Evolutionary conservation across 306 rosid genomes (phyloP), one percentile per base, ranked within the genome.

Genomic region (Trifolium pratense): DNA sequence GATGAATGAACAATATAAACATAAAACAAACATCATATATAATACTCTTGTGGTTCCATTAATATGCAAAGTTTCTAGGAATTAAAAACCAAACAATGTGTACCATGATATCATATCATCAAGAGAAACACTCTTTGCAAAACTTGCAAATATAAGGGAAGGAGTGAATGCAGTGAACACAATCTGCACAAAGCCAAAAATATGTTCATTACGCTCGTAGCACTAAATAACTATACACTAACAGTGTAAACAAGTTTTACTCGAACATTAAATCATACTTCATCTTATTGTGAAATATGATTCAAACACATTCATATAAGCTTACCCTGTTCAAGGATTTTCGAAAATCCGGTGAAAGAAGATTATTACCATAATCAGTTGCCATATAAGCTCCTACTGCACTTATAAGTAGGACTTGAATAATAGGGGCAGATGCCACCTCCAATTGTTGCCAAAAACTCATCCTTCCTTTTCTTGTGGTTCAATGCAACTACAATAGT

Each of bases 61-160:
- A 18, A 65, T 11, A 40, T 40, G 46, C 18, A 21, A 13, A 25
- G 48, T 40, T 29, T 42, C 3, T 37, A 60, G 32, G 25, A 20
- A 53, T 6, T 29, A 10, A 39, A 25, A 53, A 65, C 11, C 17
- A 46, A 59, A 43, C 5, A n/a, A 51, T 14, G 32, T 43, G 7
- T 83, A 92, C 98, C 97, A 90, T 75, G 92, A 90, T 81, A 86
- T 83, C 68, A 92, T 86, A 69, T 92, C 95, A 0, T 84, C 79
- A 40, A 92, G 86, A 2, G 92, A 88, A 39, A 90, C 91, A 45
- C 85, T 89, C 73, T 75, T 73, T 60, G 92, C 90, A 75, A 92
- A 83, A 75, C 79, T 87, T 5, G 91, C 78, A 67, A 92, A 92
- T 53, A 92, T 78, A 21, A 90, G 92, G 7, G 91, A 78, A 18